Conservation (phyloP, 331 rosid species). For the Stylosanthes scabra region DNA sequence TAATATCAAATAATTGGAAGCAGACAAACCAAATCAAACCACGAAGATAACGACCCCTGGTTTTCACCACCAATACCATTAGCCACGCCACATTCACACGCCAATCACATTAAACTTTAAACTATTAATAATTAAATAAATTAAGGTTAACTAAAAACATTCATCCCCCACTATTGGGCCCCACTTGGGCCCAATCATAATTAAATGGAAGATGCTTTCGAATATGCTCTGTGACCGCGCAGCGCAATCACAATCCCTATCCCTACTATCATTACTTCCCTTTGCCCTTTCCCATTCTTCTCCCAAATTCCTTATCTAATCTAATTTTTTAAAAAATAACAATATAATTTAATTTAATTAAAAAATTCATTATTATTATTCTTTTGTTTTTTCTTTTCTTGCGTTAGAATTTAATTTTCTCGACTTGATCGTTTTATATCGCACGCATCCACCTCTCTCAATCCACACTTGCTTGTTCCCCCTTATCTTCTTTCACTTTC, state of each 20-base stretch:
- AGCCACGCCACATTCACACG: slow-evolving; percentile 1
- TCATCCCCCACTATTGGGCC: slow-evolving; percentile 8
- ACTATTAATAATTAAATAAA: background rate
- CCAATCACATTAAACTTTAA: background rate
- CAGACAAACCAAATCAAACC: background rate
- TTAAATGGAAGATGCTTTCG: slow-evolving; percentile 58
- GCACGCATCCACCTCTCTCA: background rate
- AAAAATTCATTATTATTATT: too few species aligned
- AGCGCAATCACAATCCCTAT: slow-evolving; percentile 5
- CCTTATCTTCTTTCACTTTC: background rate
- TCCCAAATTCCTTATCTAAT: background rate
- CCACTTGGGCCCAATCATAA: background rate
- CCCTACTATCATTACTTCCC: too few species aligned
- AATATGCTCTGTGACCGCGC: slow-evolving; percentile 51
- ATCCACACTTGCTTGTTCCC: background rate
- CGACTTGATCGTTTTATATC: background rate
- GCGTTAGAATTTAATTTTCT: background rate
- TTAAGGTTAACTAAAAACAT: background rate
- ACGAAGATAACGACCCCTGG: background rate
- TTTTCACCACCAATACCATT: background rate
- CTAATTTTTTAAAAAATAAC: too few species aligned
- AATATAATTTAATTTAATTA: too few species aligned
- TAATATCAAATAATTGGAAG: background rate
- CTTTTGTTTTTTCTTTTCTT: background rate
- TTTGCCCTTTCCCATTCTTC: too few species aligned